phyloP scores from a whole-genome alignment of 1,139 yeast species.

The Hanseniaspora uvarum region DNA sequence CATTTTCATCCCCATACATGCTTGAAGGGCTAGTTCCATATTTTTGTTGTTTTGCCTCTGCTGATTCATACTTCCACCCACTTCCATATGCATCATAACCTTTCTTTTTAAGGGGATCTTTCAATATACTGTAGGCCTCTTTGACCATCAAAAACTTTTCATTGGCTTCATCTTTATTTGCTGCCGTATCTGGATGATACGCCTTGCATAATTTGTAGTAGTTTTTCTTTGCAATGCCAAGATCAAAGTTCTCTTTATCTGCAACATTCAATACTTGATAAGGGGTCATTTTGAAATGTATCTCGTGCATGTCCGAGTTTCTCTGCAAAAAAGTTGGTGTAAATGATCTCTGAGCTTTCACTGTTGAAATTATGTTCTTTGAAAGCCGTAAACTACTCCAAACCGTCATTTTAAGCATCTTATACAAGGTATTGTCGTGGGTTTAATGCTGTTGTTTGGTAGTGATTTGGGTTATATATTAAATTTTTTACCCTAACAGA shows the following conservation, averaged over 20 bases:
- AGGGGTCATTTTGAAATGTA: constrained; percentile 8
- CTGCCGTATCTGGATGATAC: constrained; percentile 74
- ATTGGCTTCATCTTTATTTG: constrained; percentile 27
- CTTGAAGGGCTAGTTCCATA: constrained; percentile 34
- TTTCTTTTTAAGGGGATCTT: constrained; percentile 42
- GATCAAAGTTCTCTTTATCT: neutral
- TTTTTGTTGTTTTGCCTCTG: constrained; percentile 23
- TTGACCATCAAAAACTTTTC: constrained; percentile 53
- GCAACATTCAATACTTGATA: constrained; percentile 8
- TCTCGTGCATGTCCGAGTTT: neutral
- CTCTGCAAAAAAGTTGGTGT: neutral
- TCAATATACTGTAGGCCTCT: constrained; percentile 62
- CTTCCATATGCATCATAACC: constrained; percentile 38
- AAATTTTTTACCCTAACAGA: neutral
- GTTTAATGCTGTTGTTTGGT: too few relatives aligned
- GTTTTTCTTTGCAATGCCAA: neutral
- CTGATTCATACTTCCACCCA: constrained; percentile 32
- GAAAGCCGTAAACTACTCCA: neutral
- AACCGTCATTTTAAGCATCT: neutral
- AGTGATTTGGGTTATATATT: neutral
- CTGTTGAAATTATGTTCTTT: neutral
- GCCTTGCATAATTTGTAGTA: constrained; percentile 62
- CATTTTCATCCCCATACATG: constrained; percentile 33
- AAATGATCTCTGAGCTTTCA: neutral
- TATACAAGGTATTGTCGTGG: neutral